phyloP scores from a whole-genome alignment of 352 stramenopile species.

The Globisporangium camurandrum region DNA sequence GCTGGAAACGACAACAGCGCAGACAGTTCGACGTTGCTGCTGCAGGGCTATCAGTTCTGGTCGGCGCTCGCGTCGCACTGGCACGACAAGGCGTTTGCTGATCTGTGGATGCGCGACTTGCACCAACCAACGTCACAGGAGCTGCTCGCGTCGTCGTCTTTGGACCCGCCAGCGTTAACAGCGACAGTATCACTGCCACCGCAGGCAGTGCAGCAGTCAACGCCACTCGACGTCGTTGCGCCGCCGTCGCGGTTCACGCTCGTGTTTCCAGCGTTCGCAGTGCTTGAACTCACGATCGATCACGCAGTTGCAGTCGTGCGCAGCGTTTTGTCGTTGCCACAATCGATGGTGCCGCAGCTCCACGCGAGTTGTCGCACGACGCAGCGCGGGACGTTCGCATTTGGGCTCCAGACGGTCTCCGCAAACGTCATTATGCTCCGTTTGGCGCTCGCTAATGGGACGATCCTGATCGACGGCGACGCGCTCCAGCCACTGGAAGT shows the following conservation, averaged over 20 bases:
- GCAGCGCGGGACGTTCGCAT: conserved; percentile 42
- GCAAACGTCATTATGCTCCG: conserved; percentile 43
- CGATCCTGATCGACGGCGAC: conserved; percentile 14
- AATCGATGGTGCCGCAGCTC: conserved; percentile 16
- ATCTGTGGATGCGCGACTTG: conserved; percentile 15
- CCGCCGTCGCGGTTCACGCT: conserved; percentile 12
- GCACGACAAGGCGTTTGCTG: conserved; percentile 21
- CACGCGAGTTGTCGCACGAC: conserved; percentile 24
- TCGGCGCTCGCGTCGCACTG: conserved; percentile 23
- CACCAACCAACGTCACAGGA: neutral
- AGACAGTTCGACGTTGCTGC: neutral
- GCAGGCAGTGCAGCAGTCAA: neutral
- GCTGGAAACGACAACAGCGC: conserved; percentile 1
- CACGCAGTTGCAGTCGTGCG: conserved; percentile 25
- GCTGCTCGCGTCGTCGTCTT: neutral
- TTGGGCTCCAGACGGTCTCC: conserved; percentile 30
- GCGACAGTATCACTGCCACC: too few relatives aligned
- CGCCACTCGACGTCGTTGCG: neutral
- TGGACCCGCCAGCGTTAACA: too few relatives aligned
- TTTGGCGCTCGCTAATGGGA: conserved; percentile 9
- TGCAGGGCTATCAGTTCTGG: conserved; percentile 32
- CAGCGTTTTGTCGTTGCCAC: conserved; percentile 18
- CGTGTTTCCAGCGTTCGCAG: conserved; percentile 12
- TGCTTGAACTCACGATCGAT: conserved; percentile 16
- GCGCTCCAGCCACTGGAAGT: conserved; percentile 28